These are phyloP conservation scores for Urochloa ruziziensis DNA, from an alignment of 176 grass and related monocot genomes.

Conservation along the genomic window DNA sequence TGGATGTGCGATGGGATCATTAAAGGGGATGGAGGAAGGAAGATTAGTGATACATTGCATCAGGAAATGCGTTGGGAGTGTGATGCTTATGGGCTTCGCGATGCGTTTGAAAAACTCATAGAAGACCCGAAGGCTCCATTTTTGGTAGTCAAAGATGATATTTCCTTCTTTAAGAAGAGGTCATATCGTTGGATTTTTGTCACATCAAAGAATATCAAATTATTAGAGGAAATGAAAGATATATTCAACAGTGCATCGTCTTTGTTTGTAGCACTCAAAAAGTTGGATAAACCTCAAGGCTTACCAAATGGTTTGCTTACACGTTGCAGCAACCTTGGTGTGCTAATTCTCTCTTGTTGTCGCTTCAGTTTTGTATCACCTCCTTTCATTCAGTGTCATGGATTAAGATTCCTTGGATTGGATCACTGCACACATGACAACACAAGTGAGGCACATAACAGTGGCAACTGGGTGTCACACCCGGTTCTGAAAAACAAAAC, in stretches of 20 bases:
- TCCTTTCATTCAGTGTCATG: neutral
- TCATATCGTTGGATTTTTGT: neutral
- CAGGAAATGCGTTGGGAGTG: neutral
- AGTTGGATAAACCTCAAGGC: neutral
- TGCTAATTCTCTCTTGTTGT: neutral
- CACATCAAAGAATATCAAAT: neutral
- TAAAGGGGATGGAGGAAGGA: neutral
- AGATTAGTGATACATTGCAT: neutral
- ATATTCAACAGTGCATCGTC: neutral
- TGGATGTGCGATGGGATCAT: constrained; percentile 10
- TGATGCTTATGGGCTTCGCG: neutral
- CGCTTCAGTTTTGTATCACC: constrained; percentile 4
- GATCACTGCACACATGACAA: neutral
- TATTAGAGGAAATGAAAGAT: neutral
- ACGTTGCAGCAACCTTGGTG: neutral
- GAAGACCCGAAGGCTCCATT: neutral
- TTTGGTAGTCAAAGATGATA: neutral
- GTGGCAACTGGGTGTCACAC: no score
- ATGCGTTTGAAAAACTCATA: neutral
- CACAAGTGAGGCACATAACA: no score
- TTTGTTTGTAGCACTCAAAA: neutral
- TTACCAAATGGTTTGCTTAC: neutral
- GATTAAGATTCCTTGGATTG: constrained; percentile 1
- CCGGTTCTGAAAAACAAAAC: no score
- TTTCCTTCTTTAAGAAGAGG: neutral